Percentiles rank a stretch among this genome's conserved stretches.
phyloP scores from a whole-genome alignment of 495 filamentous ascomycete species.

The Aspergillus bertholletiae region DNA sequence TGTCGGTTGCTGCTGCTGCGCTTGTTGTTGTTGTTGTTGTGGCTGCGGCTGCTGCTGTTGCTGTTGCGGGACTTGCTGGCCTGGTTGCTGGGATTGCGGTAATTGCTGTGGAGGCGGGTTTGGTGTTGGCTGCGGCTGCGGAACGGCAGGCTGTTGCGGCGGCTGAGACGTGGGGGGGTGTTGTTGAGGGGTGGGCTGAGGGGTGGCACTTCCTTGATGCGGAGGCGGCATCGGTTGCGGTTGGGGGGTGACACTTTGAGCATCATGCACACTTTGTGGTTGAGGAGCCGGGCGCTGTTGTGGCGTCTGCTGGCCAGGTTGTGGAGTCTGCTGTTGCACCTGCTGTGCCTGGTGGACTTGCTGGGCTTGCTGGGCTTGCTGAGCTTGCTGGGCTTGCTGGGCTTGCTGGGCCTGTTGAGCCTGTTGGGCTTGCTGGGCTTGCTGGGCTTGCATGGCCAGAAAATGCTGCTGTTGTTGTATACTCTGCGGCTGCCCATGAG shows the following conservation, averaged over 20 bases:
- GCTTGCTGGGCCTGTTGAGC: conserved; percentile 36
- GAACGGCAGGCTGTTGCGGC: conserved; percentile 38
- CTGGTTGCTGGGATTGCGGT: conserved; percentile 41
- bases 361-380: conserved; percentile 24
- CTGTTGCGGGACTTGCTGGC: conserved; percentile 31
- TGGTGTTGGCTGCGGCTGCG: conserved; percentile 44
- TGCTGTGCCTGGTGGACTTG: conserved; percentile 28
- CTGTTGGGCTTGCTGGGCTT: conserved; percentile 35
- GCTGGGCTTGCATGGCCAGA: conserved; percentile 35
- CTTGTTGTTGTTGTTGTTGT: conserved; percentile 36
- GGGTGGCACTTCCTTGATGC: conserved; percentile 43
- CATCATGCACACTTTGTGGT: conserved; percentile 43
- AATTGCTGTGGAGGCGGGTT: conserved; percentile 46
- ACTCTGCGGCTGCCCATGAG: conserved; percentile 51
- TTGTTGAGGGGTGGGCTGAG: conserved; percentile 48
- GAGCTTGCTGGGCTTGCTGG: conserved; percentile 38
- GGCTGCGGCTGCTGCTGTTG: conserved; percentile 38
- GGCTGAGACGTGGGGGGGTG: conserved; percentile 35
- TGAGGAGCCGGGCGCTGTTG: conserved; percentile 42
- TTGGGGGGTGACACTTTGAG: conserved; percentile 48
- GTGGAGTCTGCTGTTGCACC: conserved; percentile 36
- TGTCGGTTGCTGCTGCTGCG: conserved; percentile 23
- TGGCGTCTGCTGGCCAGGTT: conserved; percentile 45
- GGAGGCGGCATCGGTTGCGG: conserved; percentile 49
- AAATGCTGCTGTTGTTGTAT: conserved; percentile 52